Percentiles rank a stretch among this genome's conserved stretches.
These are phyloP conservation scores for Fusarium scirpi DNA, from an alignment of 2,329 filamentous ascomycete species.

Conservation along the genomic window DNA sequence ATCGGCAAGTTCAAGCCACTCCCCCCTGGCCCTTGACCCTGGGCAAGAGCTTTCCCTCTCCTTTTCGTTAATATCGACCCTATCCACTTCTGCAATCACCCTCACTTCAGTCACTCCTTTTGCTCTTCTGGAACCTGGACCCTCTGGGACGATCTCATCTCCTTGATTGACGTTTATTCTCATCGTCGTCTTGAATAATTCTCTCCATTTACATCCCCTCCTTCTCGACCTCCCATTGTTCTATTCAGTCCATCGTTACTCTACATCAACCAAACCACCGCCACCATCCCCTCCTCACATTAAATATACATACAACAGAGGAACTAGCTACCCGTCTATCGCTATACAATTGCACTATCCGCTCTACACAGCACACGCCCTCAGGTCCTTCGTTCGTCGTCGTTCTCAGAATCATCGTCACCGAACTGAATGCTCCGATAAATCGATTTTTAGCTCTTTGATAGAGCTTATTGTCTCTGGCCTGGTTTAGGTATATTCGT, in stretches of 20 bases:
- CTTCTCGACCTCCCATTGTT: constrained; percentile 31
- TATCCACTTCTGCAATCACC: constrained; percentile 54
- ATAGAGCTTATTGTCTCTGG: constrained; percentile 50
- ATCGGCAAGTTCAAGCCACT: constrained; percentile 53
- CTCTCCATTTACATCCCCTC: constrained; percentile 38
- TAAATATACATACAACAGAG: constrained; percentile 5
- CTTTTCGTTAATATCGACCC: constrained; percentile 55
- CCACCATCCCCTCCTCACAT: constrained; percentile 12
- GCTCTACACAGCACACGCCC: constrained; percentile 21
- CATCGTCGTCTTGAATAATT: constrained; percentile 38
- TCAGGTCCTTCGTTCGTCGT: constrained; percentile 24
- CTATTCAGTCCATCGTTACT: constrained; percentile 26
- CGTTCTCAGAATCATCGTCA: constrained; percentile 21
- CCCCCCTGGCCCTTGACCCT: constrained; percentile 46
- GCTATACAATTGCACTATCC: constrained; percentile 28
- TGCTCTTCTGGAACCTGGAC: constrained; percentile 46
- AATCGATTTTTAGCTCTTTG: constrained; percentile 51
- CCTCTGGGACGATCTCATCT: constrained; percentile 43
- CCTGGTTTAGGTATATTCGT: constrained; percentile 45
- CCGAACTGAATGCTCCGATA: constrained; percentile 54
- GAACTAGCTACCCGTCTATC: constrained; percentile 6
- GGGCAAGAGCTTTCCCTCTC: constrained; percentile 50
- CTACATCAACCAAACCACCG: constrained; percentile 13
- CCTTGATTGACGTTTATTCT: constrained; percentile 42
- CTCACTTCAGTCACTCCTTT: constrained; percentile 58